Base-by-base conservation (phyloP, 495 filamentous ascomycete genomes). In the Podospora appendiculata region DNA sequence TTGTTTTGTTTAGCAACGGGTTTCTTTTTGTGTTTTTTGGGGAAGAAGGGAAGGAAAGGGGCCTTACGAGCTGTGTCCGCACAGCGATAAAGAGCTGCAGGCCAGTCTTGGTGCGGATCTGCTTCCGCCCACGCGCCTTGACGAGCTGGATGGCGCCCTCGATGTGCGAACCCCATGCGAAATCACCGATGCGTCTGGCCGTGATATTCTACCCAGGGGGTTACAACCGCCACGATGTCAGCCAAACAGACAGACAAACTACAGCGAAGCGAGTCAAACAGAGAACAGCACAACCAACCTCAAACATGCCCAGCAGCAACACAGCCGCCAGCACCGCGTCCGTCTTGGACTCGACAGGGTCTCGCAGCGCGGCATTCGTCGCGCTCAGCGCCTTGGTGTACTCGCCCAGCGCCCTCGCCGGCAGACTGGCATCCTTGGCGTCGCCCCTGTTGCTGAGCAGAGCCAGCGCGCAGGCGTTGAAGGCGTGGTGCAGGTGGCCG, bases 321-420 rank as follows among this genome's bases (percentile, higher is more conserved):
- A 87, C 77, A 0, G 82, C 71, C 32, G 81, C 77, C n/a, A 88
- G 61, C 11, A 80, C 79, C 39, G 74, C 69, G 52, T 86, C 79
- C 17, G 76, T 65, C 52, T 48, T 45, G 39, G 45, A 57, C 48
- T 32, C 17, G 9, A 71, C 57, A 25, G 76, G 73, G 32, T 76
- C 70, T 44, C 72, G 65, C 38, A 88, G 65, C 0, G 82, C 77
- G 1, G 67, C 50, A 44, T 82, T 77, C 0, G 78, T 79, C 36
- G 70, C 72, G 7, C 68, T 66, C 44, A 88, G 58, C 5, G 84
- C 82, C 51, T 68, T 68, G 1, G 68, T 61, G 51, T 80, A 79
- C 52, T 73, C 70, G 18, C 41, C 51, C 44, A 66, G 54, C 18
- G 75, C 68, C 65, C 58, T 71, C 59, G 58, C 73, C 58, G 43